phyloP scores from a whole-genome alignment of 371 early-diverging fungal species.

The Rhizopus microsporus region DNA sequence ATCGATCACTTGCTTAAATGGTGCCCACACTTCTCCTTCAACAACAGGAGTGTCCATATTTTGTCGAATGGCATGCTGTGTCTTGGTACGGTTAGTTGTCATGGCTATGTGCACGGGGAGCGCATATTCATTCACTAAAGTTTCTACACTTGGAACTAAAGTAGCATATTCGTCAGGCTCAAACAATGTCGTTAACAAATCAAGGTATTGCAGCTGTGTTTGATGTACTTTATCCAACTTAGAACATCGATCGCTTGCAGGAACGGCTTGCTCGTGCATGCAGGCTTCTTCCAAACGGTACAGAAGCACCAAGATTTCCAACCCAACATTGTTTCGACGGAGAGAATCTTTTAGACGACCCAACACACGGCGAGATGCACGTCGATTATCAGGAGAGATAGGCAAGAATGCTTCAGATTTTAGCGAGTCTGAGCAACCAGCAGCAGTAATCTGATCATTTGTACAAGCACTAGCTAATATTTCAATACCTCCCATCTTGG shows the following conservation, averaged over 20 bases:
- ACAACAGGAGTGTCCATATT: conserved; percentile 26
- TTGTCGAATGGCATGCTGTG: conserved; percentile 32
- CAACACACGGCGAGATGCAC: conserved; percentile 58
- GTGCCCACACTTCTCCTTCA: conserved; percentile 24
- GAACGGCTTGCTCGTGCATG: conserved; percentile 56
- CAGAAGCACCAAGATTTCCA: conserved; percentile 61
- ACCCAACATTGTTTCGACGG: conserved; percentile 53
- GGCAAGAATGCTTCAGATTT: conserved; percentile 54
- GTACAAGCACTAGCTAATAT: conserved; percentile 52
- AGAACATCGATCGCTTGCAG: conserved; percentile 52
- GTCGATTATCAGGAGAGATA: conserved; percentile 46
- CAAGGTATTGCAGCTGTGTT: conserved; percentile 65
- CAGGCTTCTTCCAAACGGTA: conserved; percentile 38
- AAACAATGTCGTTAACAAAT: conserved; percentile 62
- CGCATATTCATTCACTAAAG: conserved; percentile 58
- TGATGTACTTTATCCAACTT: conserved; percentile 50
- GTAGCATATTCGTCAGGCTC: conserved; percentile 59
- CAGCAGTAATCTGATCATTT: conserved; percentile 62
- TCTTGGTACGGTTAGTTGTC: conserved; percentile 69
- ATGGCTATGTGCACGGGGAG: conserved; percentile 78
- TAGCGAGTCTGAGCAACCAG: conserved; percentile 72
- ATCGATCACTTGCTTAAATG: conserved; percentile 21
- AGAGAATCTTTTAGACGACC: conserved; percentile 63
- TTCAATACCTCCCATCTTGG: conserved; percentile 75
- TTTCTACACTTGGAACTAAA: conserved; percentile 60